phyloP scores from a whole-genome alignment of 164 flowering plant genomes.

The Vitis rotundifolia region DNA sequence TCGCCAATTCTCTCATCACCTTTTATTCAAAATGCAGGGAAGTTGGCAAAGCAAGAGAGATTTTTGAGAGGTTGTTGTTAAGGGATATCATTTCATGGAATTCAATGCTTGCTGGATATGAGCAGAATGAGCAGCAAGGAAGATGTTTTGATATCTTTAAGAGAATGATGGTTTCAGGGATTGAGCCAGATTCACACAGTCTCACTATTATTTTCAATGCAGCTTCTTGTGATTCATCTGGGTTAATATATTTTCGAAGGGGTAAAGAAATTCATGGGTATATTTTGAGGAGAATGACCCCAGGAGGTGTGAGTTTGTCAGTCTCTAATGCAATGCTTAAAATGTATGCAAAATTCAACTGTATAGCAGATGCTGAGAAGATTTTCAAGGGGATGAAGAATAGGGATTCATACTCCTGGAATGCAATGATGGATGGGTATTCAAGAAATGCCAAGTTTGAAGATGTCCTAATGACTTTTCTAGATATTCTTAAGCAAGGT shows the following conservation, averaged over 20 bases:
- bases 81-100: constrained; percentile 39
- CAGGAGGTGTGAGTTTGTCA: constrained; percentile 3
- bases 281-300: constrained; percentile 19
- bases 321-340: constrained; percentile 28
- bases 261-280: constrained; percentile 34
- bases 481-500: constrained; percentile 21
- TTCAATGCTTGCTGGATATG: constrained; percentile 34
- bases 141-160: constrained; percentile 25
- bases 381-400: constrained; percentile 20
- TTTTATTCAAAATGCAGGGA: constrained; percentile 37
- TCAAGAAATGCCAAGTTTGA: constrained; percentile 23
- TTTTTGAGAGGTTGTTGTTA: constrained; percentile 21
- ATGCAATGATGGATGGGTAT: constrained; percentile 41
- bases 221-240: constrained; percentile 13
- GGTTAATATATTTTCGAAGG: constrained; percentile 6
- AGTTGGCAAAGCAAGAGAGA: constrained; percentile 16
- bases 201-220: constrained; percentile 29
- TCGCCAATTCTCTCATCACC: constrained; percentile 34
- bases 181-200: constrained; percentile 29
- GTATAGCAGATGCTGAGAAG: constrained; percentile 22
- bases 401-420: constrained; percentile 37
- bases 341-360: constrained; percentile 30
- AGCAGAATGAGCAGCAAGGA: constrained; percentile 24
- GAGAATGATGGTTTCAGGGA: constrained; percentile 24
- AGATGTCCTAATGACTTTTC: constrained; percentile 19